Percentiles rank a stretch among this genome's conserved stretches.
Conservation (phyloP, 176 grass and related monocot genomes). For the Carex pumila region DNA sequence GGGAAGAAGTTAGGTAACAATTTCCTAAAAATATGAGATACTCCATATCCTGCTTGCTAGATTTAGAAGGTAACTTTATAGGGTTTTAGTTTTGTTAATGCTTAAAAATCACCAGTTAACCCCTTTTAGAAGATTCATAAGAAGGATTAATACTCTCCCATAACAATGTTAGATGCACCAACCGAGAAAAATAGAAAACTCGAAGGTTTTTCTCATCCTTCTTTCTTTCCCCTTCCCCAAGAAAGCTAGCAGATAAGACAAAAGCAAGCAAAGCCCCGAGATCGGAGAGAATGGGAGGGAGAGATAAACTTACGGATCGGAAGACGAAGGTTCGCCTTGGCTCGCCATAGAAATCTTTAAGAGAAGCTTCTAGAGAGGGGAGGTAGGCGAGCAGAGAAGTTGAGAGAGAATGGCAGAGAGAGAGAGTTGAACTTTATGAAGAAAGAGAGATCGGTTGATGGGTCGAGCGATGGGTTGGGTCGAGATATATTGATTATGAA, state of each 20-base stretch:
- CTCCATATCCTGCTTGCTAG: not conserved
- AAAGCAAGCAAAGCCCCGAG: conserved; percentile 19
- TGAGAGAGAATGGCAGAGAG: not conserved
- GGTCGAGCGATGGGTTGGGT: not conserved
- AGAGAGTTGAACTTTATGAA: not conserved
- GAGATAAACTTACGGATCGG: conserved; percentile 52
- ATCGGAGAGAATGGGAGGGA: conserved; percentile 19
- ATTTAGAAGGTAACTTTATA: not conserved
- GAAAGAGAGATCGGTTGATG: not conserved
- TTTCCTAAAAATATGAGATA: not conserved
- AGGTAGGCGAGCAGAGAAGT: not conserved
- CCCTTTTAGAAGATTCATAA: not conserved
- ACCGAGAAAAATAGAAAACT: not conserved
- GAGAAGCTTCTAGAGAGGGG: conserved; percentile 8
- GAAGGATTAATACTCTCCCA: not conserved
- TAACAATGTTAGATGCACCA: not conserved
- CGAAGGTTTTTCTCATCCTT: not conserved
- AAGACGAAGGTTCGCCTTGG: conserved; percentile 49
- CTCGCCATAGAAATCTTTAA: conserved; percentile 36
- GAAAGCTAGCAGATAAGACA: conserved; percentile 1
- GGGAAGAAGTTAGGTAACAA: not conserved
- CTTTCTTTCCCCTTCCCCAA: conserved; percentile 20
- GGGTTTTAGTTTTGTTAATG: not conserved
- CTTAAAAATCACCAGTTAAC: conserved; percentile 1
- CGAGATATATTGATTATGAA: not conserved